phyloP scores from a whole-genome alignment of 441 rosid genomes.

The Gossypium schwendimanii region DNA sequence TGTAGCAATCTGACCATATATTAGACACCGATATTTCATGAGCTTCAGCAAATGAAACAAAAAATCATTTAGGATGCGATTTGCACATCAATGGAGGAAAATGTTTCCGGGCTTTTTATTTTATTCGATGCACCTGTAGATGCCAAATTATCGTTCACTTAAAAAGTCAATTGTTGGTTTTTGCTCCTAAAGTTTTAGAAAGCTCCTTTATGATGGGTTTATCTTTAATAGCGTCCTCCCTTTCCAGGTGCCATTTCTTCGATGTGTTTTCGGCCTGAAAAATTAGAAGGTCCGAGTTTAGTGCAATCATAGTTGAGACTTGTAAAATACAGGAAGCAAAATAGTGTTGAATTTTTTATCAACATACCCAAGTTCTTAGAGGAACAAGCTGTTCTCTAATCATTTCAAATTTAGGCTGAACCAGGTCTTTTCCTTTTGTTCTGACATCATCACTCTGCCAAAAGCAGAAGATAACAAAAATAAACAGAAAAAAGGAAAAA shows the following conservation, averaged over 20 bases:
- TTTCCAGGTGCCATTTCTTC: conserved; percentile 60
- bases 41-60: neutral
- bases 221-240: conserved; percentile 42
- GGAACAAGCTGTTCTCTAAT: conserved; percentile 57
- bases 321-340: neutral
- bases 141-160: neutral
- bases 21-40: neutral
- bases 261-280: conserved; percentile 53
- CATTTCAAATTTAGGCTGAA: conserved; percentile 51
- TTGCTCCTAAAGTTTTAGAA: conserved; percentile 50
- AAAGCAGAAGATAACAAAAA: neutral
- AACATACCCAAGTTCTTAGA: conserved; percentile 64
- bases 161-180: conserved; percentile 26
- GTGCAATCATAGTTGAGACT: neutral
- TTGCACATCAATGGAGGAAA: neutral
- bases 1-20: neutral
- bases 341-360: neutral
- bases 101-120: neutral
- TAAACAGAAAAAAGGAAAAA: neutral
- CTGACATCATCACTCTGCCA: conserved; percentile 55
- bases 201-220: conserved; percentile 62
- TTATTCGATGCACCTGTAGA: neutral
- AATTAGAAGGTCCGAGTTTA: conserved; percentile 14
- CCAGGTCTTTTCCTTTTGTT: conserved; percentile 47
- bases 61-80: neutral